phyloP scores from a whole-genome alignment of 2,329 filamentous ascomycete genomes.

The Xylaria hypoxylon region DNA sequence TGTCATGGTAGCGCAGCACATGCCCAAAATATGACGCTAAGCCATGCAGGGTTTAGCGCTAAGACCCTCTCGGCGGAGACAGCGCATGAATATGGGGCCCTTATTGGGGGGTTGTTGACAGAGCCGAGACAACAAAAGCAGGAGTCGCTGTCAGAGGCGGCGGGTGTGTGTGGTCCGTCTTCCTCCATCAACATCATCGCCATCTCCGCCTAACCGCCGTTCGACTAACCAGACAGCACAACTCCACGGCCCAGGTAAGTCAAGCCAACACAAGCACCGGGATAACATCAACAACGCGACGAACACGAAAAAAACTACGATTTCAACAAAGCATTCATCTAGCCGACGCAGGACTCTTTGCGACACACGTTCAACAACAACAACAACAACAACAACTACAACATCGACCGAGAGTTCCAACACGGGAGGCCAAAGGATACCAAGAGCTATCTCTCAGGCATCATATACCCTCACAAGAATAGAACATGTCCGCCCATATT shows the following conservation, averaged over 20 bases:
- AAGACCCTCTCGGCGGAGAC: constrained; percentile 44
- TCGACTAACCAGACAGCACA: constrained; percentile 37
- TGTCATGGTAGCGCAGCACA: constrained; percentile 50
- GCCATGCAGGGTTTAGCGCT: constrained; percentile 33
- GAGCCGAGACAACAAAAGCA: constrained; percentile 38
- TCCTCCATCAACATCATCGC: constrained; percentile 37
- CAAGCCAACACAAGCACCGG: constrained; percentile 9
- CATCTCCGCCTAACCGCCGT: constrained; percentile 30
- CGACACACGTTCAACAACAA: constrained; percentile 27
- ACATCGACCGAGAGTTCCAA: constrained; percentile 1
- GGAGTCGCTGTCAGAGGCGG: constrained; percentile 31
- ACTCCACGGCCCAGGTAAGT: constrained; percentile 32
- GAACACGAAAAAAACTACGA: constrained; percentile 4
- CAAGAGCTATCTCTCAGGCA: constrained; percentile 5
- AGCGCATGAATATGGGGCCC: constrained; percentile 38
- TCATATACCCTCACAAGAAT: constrained; percentile 13
- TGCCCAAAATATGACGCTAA: constrained; percentile 41
- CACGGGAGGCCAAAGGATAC: constrained; percentile 8
- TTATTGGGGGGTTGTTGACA: constrained; percentile 42
- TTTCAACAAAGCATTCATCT: constrained; percentile 21
- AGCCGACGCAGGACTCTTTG: constrained; percentile 16
- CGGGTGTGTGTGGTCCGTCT: constrained; percentile 27
- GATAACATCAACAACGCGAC: constrained; percentile 23
- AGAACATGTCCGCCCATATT: constrained; percentile 32
- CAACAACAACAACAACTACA: neutral